Conservation (phyloP, 768 basidiomycete species). For the Melanogaster broomeanus region DNA sequence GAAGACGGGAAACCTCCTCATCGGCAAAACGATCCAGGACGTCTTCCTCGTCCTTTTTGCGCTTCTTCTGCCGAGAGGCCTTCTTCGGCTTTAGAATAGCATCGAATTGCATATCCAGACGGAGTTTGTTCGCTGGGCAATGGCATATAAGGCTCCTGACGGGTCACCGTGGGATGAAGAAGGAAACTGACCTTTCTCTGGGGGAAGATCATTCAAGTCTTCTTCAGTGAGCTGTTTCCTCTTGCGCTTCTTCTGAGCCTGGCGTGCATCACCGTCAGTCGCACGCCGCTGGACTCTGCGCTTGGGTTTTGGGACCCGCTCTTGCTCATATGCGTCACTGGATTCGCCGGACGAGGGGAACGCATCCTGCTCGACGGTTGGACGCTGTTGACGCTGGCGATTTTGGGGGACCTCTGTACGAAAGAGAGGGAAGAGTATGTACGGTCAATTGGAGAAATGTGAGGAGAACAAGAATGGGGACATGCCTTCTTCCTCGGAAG, state of each 20-base stretch:
- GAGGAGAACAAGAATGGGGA: background rate
- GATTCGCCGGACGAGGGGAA: slow-evolving; percentile 42
- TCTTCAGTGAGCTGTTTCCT: slow-evolving; percentile 61
- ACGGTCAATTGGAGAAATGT: background rate
- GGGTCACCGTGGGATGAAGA: background rate
- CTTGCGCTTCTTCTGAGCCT: slow-evolving; percentile 54
- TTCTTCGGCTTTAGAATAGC: slow-evolving; percentile 85
- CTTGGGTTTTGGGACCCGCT: slow-evolving; percentile 27
- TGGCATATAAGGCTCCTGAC: background rate
- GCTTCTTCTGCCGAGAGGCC: slow-evolving; percentile 56
- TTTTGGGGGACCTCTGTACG: slow-evolving; percentile 44
- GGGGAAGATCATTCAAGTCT: slow-evolving; percentile 68
- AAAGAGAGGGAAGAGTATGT: background rate
- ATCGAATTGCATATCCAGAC: slow-evolving; percentile 83
- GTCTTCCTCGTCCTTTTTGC: slow-evolving; percentile 81
- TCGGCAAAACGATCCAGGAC: slow-evolving; percentile 86
- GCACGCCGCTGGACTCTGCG: slow-evolving; percentile 39
- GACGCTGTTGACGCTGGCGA: slow-evolving; percentile 35
- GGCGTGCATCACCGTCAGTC: slow-evolving; percentile 41
- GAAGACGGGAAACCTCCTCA: slow-evolving; percentile 86
- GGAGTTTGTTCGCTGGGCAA: slow-evolving; percentile 66
- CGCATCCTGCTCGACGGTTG: slow-evolving; percentile 35
- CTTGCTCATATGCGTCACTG: slow-evolving; percentile 55
- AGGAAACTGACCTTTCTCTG: slow-evolving; percentile 66
- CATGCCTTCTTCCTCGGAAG: slow-evolving; percentile 65